Conservation (phyloP, 2,329 filamentous ascomycete species). For the Ceratocystis alfenasii region DNA sequence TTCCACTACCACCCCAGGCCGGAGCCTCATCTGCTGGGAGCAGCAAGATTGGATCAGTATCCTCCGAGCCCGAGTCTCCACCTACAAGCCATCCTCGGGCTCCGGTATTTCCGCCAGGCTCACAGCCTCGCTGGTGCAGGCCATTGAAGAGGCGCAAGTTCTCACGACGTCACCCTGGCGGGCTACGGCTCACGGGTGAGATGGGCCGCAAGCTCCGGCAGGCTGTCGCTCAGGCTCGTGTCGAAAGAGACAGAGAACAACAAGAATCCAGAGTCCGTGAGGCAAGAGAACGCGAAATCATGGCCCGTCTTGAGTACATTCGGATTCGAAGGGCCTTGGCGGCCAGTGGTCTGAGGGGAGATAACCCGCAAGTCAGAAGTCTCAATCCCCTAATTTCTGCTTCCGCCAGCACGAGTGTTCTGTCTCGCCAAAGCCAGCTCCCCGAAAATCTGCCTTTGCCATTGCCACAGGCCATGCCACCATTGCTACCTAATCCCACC, state of each 20-base stretch:
- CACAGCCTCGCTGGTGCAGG: neutral
- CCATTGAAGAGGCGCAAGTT: neutral
- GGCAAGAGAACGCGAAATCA: neutral
- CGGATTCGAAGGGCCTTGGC: neutral
- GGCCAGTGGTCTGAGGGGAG: neutral
- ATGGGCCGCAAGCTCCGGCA: conserved; percentile 4
- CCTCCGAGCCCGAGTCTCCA: neutral
- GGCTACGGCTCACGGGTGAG: neutral
- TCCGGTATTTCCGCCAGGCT: neutral
- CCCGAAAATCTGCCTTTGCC: neutral
- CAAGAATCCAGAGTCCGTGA: neutral
- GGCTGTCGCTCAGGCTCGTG: neutral
- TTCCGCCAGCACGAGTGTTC: neutral
- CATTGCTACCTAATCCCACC: neutral
- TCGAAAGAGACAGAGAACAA: neutral
- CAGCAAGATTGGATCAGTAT: neutral
- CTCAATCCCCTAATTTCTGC: neutral
- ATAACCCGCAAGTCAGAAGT: neutral
- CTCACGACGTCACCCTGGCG: neutral
- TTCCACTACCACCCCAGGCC: neutral
- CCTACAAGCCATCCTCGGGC: neutral
- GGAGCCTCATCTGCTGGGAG: neutral
- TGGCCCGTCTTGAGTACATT: neutral
- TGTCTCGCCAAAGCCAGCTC: neutral
- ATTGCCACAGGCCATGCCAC: neutral